Evolutionary conservation across 768 basidiomycete genomes (phyloP).

Genomic region (Rhizopogon salebrosus): DNA sequence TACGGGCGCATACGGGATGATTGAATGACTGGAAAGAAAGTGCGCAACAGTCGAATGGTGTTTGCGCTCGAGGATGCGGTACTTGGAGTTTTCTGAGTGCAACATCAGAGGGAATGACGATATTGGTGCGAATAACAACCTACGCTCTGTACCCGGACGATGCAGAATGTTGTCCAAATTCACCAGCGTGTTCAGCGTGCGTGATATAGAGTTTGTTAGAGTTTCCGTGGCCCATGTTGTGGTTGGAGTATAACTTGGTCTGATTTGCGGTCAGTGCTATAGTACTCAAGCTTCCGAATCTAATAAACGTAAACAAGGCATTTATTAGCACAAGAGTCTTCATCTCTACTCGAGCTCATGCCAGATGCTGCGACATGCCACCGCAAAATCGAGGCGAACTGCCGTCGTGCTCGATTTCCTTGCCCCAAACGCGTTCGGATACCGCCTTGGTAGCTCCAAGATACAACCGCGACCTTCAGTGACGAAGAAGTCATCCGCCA

Average conservation of each 20-base stretch:
- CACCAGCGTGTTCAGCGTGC: conserved; percentile 80
- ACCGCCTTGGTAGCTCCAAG: conserved; percentile 14
- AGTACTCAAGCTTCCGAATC: neutral
- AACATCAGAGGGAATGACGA: conserved; percentile 6
- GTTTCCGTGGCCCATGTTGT: conserved; percentile 77
- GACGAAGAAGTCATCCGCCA: neutral
- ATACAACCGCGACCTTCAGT: conserved; percentile 2
- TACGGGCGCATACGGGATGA: conserved; percentile 84
- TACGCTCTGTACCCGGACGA: conserved; percentile 70
- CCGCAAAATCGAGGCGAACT: conserved; percentile 14
- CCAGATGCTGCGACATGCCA: conserved; percentile 20
- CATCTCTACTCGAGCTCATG: neutral
- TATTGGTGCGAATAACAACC: conserved; percentile 21
- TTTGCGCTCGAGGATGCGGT: conserved; percentile 56
- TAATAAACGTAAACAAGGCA: conserved; percentile 5
- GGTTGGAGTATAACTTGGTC: neutral
- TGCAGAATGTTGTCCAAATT: conserved; percentile 76
- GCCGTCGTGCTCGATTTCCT: conserved; percentile 38
- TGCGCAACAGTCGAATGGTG: conserved; percentile 89
- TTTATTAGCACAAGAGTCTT: neutral
- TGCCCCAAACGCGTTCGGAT: conserved; percentile 27
- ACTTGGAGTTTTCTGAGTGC: conserved; percentile 58
- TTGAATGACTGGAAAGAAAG: conserved; percentile 86
- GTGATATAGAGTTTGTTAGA: conserved; percentile 86
- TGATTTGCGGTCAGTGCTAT: too few relatives aligned